These are phyloP conservation scores for Colletotrichum graminicola DNA, from an alignment of 2,329 filamentous ascomycete genomes.

Conservation along the genomic window DNA sequence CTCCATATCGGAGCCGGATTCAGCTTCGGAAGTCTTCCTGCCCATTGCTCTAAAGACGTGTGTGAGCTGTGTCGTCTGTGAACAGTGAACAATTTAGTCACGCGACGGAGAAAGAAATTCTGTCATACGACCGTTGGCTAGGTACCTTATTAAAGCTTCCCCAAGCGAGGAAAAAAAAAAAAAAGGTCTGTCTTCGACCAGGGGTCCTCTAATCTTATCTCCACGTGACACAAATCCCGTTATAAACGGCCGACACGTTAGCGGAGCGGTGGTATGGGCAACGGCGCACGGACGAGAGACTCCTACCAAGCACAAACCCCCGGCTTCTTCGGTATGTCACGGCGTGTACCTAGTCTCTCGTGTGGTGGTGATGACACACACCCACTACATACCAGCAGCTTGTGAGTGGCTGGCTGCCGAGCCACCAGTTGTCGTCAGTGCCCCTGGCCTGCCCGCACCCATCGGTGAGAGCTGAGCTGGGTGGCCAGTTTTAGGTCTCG, in stretches of 20 bases:
- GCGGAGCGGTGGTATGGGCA: neutral
- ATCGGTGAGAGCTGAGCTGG: conserved; percentile 27
- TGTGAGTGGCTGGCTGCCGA: conserved; percentile 36
- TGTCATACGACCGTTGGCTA: conserved; percentile 3
- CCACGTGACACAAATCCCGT: conserved; percentile 18
- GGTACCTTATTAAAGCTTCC: conserved; percentile 3
- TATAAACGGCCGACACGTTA: neutral
- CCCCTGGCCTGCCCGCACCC: conserved; percentile 28
- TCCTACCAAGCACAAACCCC: conserved; percentile 4
- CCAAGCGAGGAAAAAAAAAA: conserved; percentile 22
- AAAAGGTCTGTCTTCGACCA: conserved; percentile 13
- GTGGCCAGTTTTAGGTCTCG: neutral
- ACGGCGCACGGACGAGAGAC: conserved; percentile 14
- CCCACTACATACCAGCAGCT: conserved; percentile 10
- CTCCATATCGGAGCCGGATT: conserved; percentile 34
- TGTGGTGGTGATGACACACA: conserved; percentile 26
- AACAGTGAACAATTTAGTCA: neutral
- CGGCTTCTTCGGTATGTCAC: conserved; percentile 12
- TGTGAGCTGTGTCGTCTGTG: neutral
- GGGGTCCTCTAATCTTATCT: conserved; percentile 35
- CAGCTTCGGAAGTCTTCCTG: conserved; percentile 19
- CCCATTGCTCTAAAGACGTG: conserved; percentile 20
- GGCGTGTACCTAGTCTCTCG: conserved; percentile 10
- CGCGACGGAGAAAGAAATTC: conserved; percentile 22
- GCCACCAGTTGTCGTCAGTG: conserved; percentile 40